Evolutionary conservation across 345 rosid genomes (phyloP).

Genomic region (Gossypium sturtianum): DNA sequence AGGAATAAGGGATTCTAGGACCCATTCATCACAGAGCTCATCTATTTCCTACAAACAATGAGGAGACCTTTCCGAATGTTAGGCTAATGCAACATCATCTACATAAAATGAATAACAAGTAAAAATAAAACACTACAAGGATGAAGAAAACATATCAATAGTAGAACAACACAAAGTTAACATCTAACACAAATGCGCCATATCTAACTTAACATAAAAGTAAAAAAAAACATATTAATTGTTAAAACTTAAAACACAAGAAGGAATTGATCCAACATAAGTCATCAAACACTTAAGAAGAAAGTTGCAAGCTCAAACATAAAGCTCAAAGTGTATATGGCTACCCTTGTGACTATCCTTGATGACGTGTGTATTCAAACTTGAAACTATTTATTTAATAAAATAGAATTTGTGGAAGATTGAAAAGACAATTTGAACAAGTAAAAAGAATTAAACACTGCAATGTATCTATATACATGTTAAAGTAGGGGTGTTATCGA

Average conservation of each 20-base stretch:
- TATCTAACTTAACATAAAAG: background rate
- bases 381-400: background rate
- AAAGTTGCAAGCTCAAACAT: background rate
- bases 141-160: background rate
- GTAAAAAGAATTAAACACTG: background rate
- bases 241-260: background rate
- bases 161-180: background rate
- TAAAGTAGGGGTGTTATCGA: no score
- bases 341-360: background rate
- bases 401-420: background rate
- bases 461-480: background rate
- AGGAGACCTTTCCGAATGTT: constrained; percentile 11
- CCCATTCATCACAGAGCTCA: constrained; percentile 93
- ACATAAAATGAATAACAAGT: background rate
- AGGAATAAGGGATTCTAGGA: constrained; percentile 89
- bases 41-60: constrained; percentile 68
- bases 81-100: background rate
- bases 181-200: background rate
- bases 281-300: background rate
- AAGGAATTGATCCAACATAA: background rate
- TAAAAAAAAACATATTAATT: background rate
- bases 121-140: background rate
- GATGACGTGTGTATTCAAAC: background rate
- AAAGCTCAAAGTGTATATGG: background rate
- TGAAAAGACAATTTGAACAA: background rate